Evolutionary conservation across 306 rosid species (phyloP).

Genomic region (Ammopiptanthus mongolicus): DNA sequence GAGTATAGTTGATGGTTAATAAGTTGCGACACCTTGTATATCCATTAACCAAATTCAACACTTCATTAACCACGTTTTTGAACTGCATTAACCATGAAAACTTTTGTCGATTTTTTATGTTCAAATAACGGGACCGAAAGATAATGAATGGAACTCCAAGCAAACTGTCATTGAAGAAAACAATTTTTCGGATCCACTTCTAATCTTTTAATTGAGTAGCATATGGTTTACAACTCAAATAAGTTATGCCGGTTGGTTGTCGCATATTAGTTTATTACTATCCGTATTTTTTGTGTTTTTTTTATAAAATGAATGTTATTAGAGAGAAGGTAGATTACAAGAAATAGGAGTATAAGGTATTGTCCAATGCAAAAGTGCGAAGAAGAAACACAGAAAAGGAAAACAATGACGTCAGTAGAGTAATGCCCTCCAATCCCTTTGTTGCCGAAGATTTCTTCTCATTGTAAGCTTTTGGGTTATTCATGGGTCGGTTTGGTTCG

Average conservation of each 20-base stretch:
- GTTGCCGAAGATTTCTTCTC: background rate
- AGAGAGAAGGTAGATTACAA: background rate
- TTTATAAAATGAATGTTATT: background rate
- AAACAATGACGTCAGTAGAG: background rate
- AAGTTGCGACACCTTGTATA: too few species aligned
- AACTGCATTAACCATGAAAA: too few species aligned
- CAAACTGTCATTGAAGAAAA: background rate
- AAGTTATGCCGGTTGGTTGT: background rate
- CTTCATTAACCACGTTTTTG: too few species aligned
- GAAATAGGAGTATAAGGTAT: background rate
- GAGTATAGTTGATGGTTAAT: too few species aligned
- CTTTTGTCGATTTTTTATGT: too few species aligned
- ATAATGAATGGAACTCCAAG: constrained; percentile 2
- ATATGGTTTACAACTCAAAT: constrained; percentile 13
- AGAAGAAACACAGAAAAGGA: background rate
- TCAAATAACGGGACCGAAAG: too few species aligned
- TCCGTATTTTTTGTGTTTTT: background rate
- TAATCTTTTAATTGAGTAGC: background rate
- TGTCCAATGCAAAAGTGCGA: background rate
- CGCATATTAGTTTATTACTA: background rate
- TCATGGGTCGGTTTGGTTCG: too few species aligned
- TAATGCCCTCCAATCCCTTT: background rate
- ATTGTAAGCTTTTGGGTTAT: background rate
- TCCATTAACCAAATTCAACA: too few species aligned
- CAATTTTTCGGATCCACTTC: background rate